These are phyloP conservation scores for Rhinocladiella mackenziei DNA, from an alignment of 2,329 filamentous ascomycete species.

Conservation along the genomic window DNA sequence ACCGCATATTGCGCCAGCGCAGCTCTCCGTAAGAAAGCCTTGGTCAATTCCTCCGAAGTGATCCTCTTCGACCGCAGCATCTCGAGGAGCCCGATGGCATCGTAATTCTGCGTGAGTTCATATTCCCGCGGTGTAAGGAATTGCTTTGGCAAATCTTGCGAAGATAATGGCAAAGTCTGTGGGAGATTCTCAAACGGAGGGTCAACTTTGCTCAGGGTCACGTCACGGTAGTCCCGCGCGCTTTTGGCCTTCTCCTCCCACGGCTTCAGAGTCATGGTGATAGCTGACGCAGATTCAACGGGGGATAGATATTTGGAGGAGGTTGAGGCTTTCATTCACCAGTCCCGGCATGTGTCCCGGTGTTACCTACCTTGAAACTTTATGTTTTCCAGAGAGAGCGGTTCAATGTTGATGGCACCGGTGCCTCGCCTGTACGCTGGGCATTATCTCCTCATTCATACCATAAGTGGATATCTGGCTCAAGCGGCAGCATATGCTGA, in stretches of 20 bases:
- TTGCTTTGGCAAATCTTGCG: constrained; percentile 44
- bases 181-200: constrained; percentile 22
- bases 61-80: constrained; percentile 45
- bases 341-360: no score
- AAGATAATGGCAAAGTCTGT: constrained; percentile 30
- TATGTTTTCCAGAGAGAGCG: no score
- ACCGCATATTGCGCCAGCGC: constrained; percentile 41
- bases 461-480: no score
- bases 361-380: no score
- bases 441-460: no score
- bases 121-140: constrained; percentile 48
- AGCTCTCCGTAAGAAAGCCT: constrained; percentile 54
- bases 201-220: constrained; percentile 28
- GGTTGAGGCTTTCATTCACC: no score
- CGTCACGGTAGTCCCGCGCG: constrained; percentile 26
- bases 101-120: constrained; percentile 46
- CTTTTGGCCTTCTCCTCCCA: constrained; percentile 27
- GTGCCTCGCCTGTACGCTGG: no score
- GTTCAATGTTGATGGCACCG: no score
- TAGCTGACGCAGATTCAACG: background rate
- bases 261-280: constrained; percentile 9
- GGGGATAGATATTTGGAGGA: background rate
- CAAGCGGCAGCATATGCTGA: no score
- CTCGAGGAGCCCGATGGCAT: constrained; percentile 42
- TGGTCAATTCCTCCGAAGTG: constrained; percentile 44